A percentile compares a stretch with the other conserved stretches of the same genome.
phyloP scores from a whole-genome alignment of 352 stramenopile species.

The Phytophthora sp. region DNA sequence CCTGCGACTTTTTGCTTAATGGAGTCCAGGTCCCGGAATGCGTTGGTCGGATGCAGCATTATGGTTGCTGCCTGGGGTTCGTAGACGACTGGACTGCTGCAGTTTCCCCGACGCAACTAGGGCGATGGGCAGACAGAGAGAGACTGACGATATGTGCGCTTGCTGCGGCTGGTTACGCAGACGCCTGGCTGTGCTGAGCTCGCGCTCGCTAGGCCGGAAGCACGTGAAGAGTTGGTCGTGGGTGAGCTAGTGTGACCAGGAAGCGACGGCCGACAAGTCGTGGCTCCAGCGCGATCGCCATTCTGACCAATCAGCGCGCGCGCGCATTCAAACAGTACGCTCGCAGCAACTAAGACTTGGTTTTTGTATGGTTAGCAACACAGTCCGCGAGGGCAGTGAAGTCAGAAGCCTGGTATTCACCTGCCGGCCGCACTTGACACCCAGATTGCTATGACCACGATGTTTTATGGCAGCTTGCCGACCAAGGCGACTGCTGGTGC shows the following conservation, averaged over 20 bases:
- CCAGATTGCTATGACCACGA: no score
- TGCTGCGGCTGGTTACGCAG: constrained; percentile 23
- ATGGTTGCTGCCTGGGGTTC: background rate
- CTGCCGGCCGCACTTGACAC: no score
- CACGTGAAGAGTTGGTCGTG: constrained; percentile 21
- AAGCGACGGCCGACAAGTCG: constrained; percentile 20
- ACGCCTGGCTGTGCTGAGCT: constrained; percentile 42
- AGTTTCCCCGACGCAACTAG: constrained; percentile 14
- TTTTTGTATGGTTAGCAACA: constrained; percentile 11
- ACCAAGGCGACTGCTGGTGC: no score
- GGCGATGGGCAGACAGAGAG: background rate
- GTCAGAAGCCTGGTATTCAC: constrained; percentile 14
- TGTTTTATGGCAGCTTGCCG: no score
- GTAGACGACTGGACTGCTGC: constrained; percentile 11
- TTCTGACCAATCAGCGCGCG: constrained; percentile 30
- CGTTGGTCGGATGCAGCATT: constrained; percentile 66
- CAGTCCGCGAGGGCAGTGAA: constrained; percentile 28
- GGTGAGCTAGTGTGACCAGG: constrained; percentile 16
- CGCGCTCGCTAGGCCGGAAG: constrained; percentile 27
- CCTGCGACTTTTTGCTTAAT: constrained; percentile 64
- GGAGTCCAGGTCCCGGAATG: constrained; percentile 58
- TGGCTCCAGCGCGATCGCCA: constrained; percentile 2
- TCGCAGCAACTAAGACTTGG: constrained; percentile 28
- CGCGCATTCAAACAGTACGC: constrained; percentile 4
- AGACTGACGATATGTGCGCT: constrained; percentile 19